Base-by-base conservation (phyloP, 805 yeast species). In the Yamadazyma insecticola region DNA sequence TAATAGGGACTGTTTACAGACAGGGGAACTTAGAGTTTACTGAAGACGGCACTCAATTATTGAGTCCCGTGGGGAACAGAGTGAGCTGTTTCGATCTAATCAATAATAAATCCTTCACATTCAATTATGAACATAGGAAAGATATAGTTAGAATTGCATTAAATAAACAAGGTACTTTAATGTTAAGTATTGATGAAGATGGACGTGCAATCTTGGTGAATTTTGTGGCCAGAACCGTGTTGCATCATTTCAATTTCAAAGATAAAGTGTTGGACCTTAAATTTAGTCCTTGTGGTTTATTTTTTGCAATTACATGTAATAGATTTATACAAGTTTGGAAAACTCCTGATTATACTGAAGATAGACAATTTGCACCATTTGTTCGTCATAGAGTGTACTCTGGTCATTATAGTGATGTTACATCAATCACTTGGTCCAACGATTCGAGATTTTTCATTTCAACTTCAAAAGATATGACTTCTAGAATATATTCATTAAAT, bases 21-120 rank as follows among this genome's bases (percentile, higher is more conserved):
- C 85, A 82, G 51, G 98, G 97, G n/a, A 88, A 90, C 54, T 61
- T 92, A 16, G 68, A 81, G 4, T 92, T 81, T 62, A 80, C 95
- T 1, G 76, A 80, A 1, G 96, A 89, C 51, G 98, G 98, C 2
- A 76, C 82, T 8, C 73, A 76, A 34, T 66, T 92, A 20, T 60
- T 92, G 27, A 80, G 92, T 37, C 97, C 98, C 0, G 97, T 92
- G 3, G 98, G 98, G 10, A 92, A 90, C 55, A 63, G 97, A 51
- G 89, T 92, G 18, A 72, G 88, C 12, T 85, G 84, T 34, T 92
- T 89, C 59, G 96, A 92, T 58, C 67, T 90, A 40, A 69, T 84
- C 30, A 81, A 84, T 50, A 88, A 81, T 56, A 80, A 76, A 45
- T 84, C 96, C 2, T 89, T 76, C 63, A 92, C 98, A 1, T 84